Evolutionary conservation across 2,329 filamentous ascomycete species (phyloP), one percentile per base, ranked within the genome.

Genomic region (Colletotrichum kahawae): DNA sequence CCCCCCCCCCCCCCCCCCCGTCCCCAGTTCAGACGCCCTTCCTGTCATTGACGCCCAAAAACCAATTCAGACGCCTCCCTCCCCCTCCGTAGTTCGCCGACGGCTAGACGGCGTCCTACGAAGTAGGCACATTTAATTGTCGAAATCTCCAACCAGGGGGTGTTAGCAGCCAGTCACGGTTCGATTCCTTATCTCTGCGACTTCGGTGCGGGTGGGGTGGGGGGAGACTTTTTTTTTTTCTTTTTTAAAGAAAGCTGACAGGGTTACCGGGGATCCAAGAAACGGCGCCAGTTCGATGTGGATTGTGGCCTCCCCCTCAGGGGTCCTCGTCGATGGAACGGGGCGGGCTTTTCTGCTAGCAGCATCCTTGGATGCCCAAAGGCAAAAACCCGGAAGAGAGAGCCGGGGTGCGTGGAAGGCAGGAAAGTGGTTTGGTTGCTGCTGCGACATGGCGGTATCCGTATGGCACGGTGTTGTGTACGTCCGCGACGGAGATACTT

Each of bases 101-200:
- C 67, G 71, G 71, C 71, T 24, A 38, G 67, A 60, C 67, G 71
- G 71, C 71, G 67, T 24, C 14, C 48, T 33, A 57, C 43, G 60
- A 74, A 74, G 71, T 74, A 68, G 71, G 33, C 31, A 65, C 24
- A 34, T 59, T 21, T 24, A 34, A 62, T 62, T 67, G 51, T 67
- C 65, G 33, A 59, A 69, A 59, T 24, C 51, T 24, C 51, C 51
- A 24, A n/a, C 54, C 27, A 43, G 31, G 43, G 57, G 59, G 56
- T 43, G 36, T 33, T 24, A 9, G 14, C 62, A 64, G 27, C 57
- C 72, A 75, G 31, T 75, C 69, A 75, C 51, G 59, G 56, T 29
- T 21, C 16, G n/a, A 29, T 67, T 67, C 48, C 72, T 75, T 72
- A 75, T 75, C 72, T 75, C 57, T 75, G 56, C 38, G 69, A 73